Evolutionary conservation across 1,284 basidiomycete species (phyloP).

Genomic region (Laetiporus sulphureus): DNA sequence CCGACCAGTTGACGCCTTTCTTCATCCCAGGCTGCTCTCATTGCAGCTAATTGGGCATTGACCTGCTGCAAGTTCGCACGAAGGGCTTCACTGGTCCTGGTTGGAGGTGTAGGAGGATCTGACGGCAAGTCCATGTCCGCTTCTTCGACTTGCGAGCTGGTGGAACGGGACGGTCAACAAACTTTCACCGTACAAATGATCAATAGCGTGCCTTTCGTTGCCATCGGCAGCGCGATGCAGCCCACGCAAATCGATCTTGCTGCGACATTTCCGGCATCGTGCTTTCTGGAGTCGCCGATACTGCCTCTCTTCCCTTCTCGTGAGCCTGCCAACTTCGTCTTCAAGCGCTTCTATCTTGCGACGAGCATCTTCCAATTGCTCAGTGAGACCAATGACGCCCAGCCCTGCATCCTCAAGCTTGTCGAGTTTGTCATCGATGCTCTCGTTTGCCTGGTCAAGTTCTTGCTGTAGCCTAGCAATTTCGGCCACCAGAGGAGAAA

Average conservation of each 20-base stretch:
- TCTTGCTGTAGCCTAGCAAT: constrained; percentile 63
- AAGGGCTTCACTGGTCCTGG: constrained; percentile 55
- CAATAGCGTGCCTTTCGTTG: constrained; percentile 51
- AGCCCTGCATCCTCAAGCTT: constrained; percentile 73
- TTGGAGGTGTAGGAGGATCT: constrained; percentile 59
- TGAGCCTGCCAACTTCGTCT: constrained; percentile 56
- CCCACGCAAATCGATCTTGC: constrained; percentile 47
- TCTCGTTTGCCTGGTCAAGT: constrained; percentile 71
- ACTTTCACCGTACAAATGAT: not conserved
- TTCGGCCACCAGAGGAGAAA: constrained; percentile 55
- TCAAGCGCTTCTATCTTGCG: constrained; percentile 50
- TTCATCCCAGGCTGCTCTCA: constrained; percentile 62
- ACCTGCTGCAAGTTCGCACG: constrained; percentile 49
- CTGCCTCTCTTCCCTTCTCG: constrained; percentile 59
- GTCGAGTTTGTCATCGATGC: constrained; percentile 80
- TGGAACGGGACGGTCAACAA: not conserved
- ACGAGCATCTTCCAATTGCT: constrained; percentile 65
- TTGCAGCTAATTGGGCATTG: constrained; percentile 51
- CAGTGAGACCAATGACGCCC: constrained; percentile 60
- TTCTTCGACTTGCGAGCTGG: constrained; percentile 45
- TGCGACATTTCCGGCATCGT: constrained; percentile 58
- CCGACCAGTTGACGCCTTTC: constrained; percentile 55
- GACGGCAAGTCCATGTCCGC: constrained; percentile 39
- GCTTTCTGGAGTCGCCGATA: constrained; percentile 48
- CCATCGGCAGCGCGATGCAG: constrained; percentile 31